These are phyloP conservation scores for Globisporangium paddicum DNA, from an alignment of 352 stramenopile species.

Conservation along the genomic window DNA sequence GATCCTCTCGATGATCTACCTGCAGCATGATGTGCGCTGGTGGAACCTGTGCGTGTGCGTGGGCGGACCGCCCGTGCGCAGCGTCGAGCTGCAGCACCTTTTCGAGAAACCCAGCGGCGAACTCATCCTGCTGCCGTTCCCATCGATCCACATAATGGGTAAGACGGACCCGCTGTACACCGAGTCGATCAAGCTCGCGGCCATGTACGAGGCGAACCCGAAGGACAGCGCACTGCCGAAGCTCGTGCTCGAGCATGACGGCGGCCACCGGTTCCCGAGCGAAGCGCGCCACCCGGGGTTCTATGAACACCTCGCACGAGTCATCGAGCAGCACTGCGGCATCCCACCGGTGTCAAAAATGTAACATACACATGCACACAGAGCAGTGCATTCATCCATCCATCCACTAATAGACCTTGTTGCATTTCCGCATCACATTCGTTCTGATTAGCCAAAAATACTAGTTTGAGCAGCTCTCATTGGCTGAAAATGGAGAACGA, in stretches of 20 bases:
- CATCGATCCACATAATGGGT: constrained; percentile 46
- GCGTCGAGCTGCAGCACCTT: constrained; percentile 31
- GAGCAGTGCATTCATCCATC: not conserved
- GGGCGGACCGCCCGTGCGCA: constrained; percentile 28
- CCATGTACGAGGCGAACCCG: constrained; percentile 31
- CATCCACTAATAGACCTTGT: not conserved
- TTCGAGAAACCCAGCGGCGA: constrained; percentile 40
- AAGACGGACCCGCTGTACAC: constrained; percentile 29
- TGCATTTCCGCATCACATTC: not conserved
- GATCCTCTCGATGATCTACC: constrained; percentile 53
- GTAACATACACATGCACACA: not conserved
- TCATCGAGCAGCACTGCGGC: constrained; percentile 16
- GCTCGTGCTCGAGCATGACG: constrained; percentile 33
- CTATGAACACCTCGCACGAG: constrained; percentile 12
- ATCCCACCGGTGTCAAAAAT: not conserved
- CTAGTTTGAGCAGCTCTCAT: not conserved
- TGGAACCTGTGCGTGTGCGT: constrained; percentile 58
- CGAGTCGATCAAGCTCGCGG: constrained; percentile 20
- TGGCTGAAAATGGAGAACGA: not conserved
- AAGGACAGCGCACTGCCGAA: constrained; percentile 15
- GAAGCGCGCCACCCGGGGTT: constrained; percentile 12
- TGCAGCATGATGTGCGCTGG: constrained; percentile 31
- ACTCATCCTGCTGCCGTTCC: constrained; percentile 35
- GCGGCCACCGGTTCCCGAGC: constrained; percentile 33
- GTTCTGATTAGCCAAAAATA: too few species aligned